Percentiles rank a stretch among this genome's conserved stretches.
Conservation (phyloP, 1,284 basidiomycete species). For the Schizopora paradoxa region DNA sequence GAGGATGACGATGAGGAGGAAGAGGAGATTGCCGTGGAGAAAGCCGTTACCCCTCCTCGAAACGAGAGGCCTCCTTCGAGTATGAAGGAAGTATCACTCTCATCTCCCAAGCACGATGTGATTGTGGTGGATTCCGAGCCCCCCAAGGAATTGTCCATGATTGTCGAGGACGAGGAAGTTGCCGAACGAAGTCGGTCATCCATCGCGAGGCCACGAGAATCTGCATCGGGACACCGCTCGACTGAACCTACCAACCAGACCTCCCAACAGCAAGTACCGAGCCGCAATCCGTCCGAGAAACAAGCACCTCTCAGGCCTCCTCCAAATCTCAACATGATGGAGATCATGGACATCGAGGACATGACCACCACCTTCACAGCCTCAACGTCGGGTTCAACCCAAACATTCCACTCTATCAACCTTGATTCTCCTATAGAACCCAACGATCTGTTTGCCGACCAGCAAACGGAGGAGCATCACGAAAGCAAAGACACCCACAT, state of each 20-base stretch:
- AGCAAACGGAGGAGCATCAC: background rate
- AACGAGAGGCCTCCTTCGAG: no score
- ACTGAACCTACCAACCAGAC: background rate
- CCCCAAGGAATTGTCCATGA: slow-evolving; percentile 52
- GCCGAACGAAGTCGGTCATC: slow-evolving; percentile 32
- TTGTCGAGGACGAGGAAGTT: slow-evolving; percentile 64
- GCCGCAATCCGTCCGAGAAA: no score
- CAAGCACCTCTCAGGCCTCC: slow-evolving; percentile 1
- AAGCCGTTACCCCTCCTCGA: slow-evolving; percentile 4
- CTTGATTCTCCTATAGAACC: slow-evolving; percentile 29
- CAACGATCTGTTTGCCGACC: slow-evolving; percentile 5
- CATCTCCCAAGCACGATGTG: background rate
- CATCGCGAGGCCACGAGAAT: background rate
- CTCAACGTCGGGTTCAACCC: slow-evolving; percentile 15
- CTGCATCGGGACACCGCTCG: background rate
- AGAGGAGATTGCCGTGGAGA: slow-evolving; percentile 7
- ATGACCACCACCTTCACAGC: slow-evolving; percentile 9
- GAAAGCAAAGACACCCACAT: background rate
- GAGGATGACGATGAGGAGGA: slow-evolving; percentile 10
- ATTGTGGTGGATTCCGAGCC: slow-evolving; percentile 9
- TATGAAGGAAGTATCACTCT: slow-evolving; percentile 17
- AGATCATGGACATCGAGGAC: slow-evolving; percentile 18
- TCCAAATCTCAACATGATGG: slow-evolving; percentile 14
- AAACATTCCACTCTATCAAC: slow-evolving; percentile 36
- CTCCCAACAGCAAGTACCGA: background rate